Evolutionary conservation across 345 rosid species (phyloP), one percentile per base, ranked within the genome.

Genomic region (Syzygium aqueum): DNA sequence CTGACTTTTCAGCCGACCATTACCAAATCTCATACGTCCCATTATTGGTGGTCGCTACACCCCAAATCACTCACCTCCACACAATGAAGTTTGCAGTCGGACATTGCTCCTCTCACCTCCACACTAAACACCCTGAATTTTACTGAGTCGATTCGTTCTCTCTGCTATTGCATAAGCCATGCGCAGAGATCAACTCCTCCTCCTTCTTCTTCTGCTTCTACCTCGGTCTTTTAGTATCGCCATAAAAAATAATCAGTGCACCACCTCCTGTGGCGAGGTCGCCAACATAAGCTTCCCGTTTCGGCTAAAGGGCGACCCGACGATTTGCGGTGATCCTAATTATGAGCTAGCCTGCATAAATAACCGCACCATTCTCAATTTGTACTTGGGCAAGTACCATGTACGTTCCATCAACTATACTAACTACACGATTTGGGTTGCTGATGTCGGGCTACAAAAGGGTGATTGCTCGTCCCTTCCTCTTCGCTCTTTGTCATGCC

Each of bases 321-420:
- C 0, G 3, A 3, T 10, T 28, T 57, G 63, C 3, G 63, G 28
- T 6, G 2, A 57, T 0, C n/a, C 3, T 23, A 4, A 25, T 6
- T 57, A 25, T 57, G 63, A 57, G 63, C 15, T 25, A 4, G 28
- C 63, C 1, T 57, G 65, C 28, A 0, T 10, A 57, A 0, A 57
- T 25, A 57, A 57, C 15, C 15, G 1, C 28, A 27, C 65, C 16
- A 5, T 59, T 27, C 6, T 59, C 0, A 0, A 11, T 59, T 25
- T 11, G 3, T 0, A 5, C 16, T 11, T 16, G 2, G 3, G 65
- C 16, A 5, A 59, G 16, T 59, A 5, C 0, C 5, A 5, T 59
- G 65, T 59, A 59, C 7, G 0, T 0, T 27, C 1, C 16, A 59
- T 59, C 6, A 16, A 59, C 8, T 12, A 59, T 27, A 5, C 65